Conservation (phyloP, 192 early-diverging fungal genomes). For the Geranomyces variabilis region DNA sequence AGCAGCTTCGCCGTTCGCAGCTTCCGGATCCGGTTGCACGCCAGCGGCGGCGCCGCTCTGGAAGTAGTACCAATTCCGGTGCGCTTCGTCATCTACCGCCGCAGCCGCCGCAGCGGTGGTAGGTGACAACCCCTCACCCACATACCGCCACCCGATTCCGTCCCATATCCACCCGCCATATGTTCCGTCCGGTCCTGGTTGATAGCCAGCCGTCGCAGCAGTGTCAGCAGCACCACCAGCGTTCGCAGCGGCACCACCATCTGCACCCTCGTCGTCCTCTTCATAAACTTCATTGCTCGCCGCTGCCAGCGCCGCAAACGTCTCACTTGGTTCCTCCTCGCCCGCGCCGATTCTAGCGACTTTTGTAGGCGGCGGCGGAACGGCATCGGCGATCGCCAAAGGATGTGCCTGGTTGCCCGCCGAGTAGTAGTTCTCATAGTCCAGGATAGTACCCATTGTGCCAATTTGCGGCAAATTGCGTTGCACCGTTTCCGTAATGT, state of each 20-base stretch:
- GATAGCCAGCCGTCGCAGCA: neutral
- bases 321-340: conserved; percentile 29
- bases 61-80: conserved; percentile 14
- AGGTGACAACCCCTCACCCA: neutral
- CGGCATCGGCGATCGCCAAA: conserved; percentile 16
- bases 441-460: conserved; percentile 54
- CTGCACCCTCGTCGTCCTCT: neutral
- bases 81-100: neutral
- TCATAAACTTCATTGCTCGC: conserved; percentile 27
- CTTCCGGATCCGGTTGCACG: conserved; percentile 39
- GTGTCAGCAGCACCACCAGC: neutral
- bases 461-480: conserved; percentile 62
- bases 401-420: neutral
- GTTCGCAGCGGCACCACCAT: neutral
- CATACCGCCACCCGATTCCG: conserved; percentile 18
- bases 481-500: conserved; percentile 57
- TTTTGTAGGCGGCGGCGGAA: conserved; percentile 10
- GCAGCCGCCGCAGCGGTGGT: neutral
- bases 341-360: conserved; percentile 40
- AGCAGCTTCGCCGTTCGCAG: conserved; percentile 37
- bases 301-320: conserved; percentile 12
- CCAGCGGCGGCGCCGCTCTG: neutral
- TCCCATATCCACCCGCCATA: conserved; percentile 35
- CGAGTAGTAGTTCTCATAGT: conserved; percentile 49
- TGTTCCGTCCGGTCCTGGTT: conserved; percentile 3